phyloP scores from a whole-genome alignment of 345 rosid genomes.

The sweet orange (Citrus sinensis) region DVS_A1.0 CM039169.1:23306001-23306500 shows the following conservation, averaged over 20 bases:
- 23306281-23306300: slow-evolving; percentile 38
- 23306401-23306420: slow-evolving; percentile 49
- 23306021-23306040: slow-evolving; percentile 58
- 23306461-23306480: slow-evolving; percentile 78
- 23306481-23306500: slow-evolving; percentile 81
- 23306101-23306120: not conserved
- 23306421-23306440: slow-evolving; percentile 37
- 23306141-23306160: not conserved
- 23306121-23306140: not conserved
- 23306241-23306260: slow-evolving; percentile 59
- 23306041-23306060: slow-evolving; percentile 36
- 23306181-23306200: slow-evolving; percentile 44
- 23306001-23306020: slow-evolving; percentile 67
- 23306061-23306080: slow-evolving; percentile 50
- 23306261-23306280: slow-evolving; percentile 55
- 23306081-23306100: slow-evolving; percentile 1
- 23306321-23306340: not conserved
- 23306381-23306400: slow-evolving; percentile 47
- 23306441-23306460: slow-evolving; percentile 63
- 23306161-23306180: slow-evolving; percentile 27
- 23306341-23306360: not conserved
- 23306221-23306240: slow-evolving; percentile 63
- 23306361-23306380: slow-evolving; percentile 7
- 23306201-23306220: slow-evolving; percentile 63
- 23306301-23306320: not conserved